Conservation (phyloP, 2,329 filamentous ascomycete species). For the Epichloe sp. region DNA sequence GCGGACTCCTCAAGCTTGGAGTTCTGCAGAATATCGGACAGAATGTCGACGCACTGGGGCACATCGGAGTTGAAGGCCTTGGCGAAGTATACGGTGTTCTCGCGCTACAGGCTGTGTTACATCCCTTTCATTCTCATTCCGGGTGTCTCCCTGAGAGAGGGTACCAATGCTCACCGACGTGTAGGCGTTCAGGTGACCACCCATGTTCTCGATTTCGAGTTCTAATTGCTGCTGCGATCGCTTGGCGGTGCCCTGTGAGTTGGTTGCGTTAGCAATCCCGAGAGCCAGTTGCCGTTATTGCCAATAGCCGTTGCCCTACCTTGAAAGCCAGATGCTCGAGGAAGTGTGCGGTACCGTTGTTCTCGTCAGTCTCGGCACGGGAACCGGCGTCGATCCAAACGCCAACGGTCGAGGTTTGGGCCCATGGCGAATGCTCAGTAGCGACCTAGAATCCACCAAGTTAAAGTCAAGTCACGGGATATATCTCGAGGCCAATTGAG, state of each 20-base stretch:
- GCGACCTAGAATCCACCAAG: constrained; percentile 54
- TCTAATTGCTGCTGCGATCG: constrained; percentile 94
- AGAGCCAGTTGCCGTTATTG: neutral
- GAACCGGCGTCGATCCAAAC: constrained; percentile 99
- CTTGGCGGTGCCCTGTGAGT: constrained; percentile 68
- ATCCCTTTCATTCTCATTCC: constrained; percentile 6
- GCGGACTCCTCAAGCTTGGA: constrained; percentile 89
- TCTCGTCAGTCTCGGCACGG: constrained; percentile 94
- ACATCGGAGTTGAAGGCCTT: constrained; percentile 98
- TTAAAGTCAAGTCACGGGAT: constrained; percentile 15
- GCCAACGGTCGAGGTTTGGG: constrained; percentile 94
- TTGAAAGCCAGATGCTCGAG: constrained; percentile 99
- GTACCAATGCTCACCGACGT: constrained; percentile 65
- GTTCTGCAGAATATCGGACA: constrained; percentile 98
- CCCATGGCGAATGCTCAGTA: constrained; percentile 95
- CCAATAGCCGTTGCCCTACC: constrained; percentile 39
- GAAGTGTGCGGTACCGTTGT: constrained; percentile 98
- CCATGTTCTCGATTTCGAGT: constrained; percentile 99
- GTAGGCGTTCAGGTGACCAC: constrained; percentile 97
- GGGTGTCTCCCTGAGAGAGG: constrained; percentile 13
- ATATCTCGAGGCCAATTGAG: constrained; percentile 25
- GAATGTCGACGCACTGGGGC: constrained; percentile 91
- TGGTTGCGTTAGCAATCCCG: neutral
- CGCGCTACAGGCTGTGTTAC: constrained; percentile 48
- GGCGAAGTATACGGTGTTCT: constrained; percentile 99